Evolutionary conservation across 768 basidiomycete species (phyloP).

Genomic region (Kwoniella newhampshirensis): DNA sequence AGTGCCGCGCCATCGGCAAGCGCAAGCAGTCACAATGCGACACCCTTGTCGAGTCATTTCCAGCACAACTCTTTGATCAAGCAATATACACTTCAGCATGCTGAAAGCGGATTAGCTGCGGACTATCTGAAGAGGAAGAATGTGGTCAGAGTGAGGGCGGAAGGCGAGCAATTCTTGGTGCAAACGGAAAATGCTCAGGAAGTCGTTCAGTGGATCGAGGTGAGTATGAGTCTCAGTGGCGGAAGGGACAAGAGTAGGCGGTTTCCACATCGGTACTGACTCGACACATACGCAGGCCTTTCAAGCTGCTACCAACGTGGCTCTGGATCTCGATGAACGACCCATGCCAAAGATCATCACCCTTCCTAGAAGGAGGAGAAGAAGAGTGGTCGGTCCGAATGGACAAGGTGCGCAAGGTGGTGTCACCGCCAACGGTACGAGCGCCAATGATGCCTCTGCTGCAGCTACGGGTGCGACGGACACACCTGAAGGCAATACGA

Average conservation of each 20-base stretch:
- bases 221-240: too few species aligned
- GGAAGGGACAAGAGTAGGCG: too few species aligned
- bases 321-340: conserved; percentile 86
- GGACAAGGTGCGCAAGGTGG: conserved; percentile 18
- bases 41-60: conserved; percentile 32
- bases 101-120: conserved; percentile 90
- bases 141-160: conserved; percentile 84
- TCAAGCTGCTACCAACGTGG: conserved; percentile 87
- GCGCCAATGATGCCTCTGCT: neutral
- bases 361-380: conserved; percentile 46
- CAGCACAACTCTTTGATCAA: conserved; percentile 59
- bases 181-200: conserved; percentile 79
- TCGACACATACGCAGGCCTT: too few species aligned
- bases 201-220: conserved; percentile 96
- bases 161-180: conserved; percentile 94
- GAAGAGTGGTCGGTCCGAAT: conserved; percentile 25
- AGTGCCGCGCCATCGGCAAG: neutral
- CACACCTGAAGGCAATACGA: conserved; percentile 8
- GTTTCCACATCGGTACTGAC: too few species aligned
- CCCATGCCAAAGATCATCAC: conserved; percentile 79
- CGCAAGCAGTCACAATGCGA: neutral
- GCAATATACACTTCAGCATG: conserved; percentile 78
- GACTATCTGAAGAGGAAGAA: conserved; percentile 93
- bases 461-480: neutral
- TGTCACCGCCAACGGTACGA: conserved; percentile 3